These are phyloP conservation scores for Capsella rubella DNA, from an alignment of 441 rosid species.

Conservation along the genomic window DNA sequence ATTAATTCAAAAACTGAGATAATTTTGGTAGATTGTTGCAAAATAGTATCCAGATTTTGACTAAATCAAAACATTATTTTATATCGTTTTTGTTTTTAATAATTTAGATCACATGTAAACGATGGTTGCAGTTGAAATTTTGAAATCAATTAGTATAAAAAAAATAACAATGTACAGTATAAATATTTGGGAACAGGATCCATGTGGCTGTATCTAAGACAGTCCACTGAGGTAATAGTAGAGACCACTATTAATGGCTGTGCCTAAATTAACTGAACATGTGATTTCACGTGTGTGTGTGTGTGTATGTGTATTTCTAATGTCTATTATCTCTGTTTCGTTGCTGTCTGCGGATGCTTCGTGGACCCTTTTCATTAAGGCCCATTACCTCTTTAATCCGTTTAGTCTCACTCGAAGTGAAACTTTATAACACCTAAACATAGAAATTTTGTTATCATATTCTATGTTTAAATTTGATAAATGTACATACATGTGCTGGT, in stretches of 20 bases:
- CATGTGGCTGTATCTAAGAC: slow-evolving; percentile 44
- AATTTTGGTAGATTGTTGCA: neutral
- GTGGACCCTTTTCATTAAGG: slow-evolving; percentile 31
- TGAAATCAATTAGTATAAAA: slow-evolving; percentile 24
- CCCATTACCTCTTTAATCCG: slow-evolving; percentile 30
- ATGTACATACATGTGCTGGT: neutral
- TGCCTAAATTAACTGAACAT: slow-evolving; percentile 37
- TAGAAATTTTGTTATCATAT: neutral
- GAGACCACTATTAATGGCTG: slow-evolving; percentile 43
- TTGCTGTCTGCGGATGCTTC: slow-evolving; percentile 32
- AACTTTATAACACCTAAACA: neutral
- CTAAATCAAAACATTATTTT: slow-evolving; percentile 22
- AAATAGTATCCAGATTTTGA: slow-evolving; percentile 3
- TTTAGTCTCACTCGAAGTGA: slow-evolving; percentile 3
- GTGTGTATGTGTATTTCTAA: neutral
- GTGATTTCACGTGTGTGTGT: slow-evolving; percentile 46
- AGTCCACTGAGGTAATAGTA: slow-evolving; percentile 30
- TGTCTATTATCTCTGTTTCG: slow-evolving; percentile 30
- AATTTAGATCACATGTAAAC: slow-evolving; percentile 31
- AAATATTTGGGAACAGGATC: slow-evolving; percentile 35
- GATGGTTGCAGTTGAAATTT: slow-evolving; percentile 36
- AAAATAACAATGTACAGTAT: neutral
- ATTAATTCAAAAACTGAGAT: neutral
- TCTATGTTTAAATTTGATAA: neutral
- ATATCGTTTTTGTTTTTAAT: neutral